Evolutionary conservation across 352 stramenopile genomes (phyloP).

Genomic region (Plasmopara muralis): DNA sequence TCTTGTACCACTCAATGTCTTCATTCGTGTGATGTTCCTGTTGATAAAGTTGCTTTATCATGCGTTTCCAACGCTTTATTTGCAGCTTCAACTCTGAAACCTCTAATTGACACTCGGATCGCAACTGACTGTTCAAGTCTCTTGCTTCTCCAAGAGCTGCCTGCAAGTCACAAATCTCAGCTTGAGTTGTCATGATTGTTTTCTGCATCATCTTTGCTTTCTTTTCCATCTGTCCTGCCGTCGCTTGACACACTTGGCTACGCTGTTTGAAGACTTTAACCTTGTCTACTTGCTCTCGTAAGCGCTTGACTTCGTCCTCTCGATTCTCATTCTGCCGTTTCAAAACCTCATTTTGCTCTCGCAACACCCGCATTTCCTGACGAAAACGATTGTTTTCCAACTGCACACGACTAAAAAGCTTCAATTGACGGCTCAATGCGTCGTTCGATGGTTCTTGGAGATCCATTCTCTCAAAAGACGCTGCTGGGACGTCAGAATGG

Average conservation of each 20-base stretch:
- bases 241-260: slow-evolving; percentile 29
- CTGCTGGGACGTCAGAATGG: slow-evolving; percentile 1
- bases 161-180: slow-evolving; percentile 35
- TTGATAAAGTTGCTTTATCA: slow-evolving; percentile 35
- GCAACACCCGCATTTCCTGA: slow-evolving; percentile 35
- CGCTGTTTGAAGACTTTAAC: slow-evolving; percentile 27
- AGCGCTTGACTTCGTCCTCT: slow-evolving; percentile 40
- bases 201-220: slow-evolving; percentile 47
- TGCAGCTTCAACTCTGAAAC: slow-evolving; percentile 31
- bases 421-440: slow-evolving; percentile 53
- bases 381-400: slow-evolving; percentile 70
- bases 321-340: slow-evolving; percentile 15
- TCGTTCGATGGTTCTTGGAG: slow-evolving; percentile 63
- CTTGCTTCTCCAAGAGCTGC: slow-evolving; percentile 29
- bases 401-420: slow-evolving; percentile 60
- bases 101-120: slow-evolving; percentile 29
- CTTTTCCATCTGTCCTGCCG: slow-evolving; percentile 28
- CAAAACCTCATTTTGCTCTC: slow-evolving; percentile 21
- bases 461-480: slow-evolving; percentile 28
- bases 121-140: slow-evolving; percentile 28
- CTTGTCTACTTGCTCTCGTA: slow-evolving; percentile 36
- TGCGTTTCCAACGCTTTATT: slow-evolving; percentile 44
- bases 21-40: slow-evolving; percentile 27
- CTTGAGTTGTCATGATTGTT: slow-evolving; percentile 24
- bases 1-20: slow-evolving; percentile 34